Conservation (phyloP, 164 flowering plant genomes). For the Pachysandra terminalis region DNA sequence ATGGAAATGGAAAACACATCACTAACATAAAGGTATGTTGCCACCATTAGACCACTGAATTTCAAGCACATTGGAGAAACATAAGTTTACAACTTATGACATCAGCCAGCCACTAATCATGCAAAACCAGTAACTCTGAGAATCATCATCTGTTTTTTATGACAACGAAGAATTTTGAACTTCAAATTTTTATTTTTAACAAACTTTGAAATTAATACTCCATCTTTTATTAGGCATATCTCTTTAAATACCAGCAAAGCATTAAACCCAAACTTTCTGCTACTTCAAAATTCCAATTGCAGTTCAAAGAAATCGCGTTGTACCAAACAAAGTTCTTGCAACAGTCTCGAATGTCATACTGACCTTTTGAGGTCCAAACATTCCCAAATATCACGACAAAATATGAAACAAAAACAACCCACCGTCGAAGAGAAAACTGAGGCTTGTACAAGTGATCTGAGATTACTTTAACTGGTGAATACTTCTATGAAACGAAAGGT, state of each 20-base stretch:
- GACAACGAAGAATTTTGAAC: not conserved
- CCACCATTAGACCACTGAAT: constrained; percentile 1
- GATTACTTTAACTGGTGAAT: not conserved
- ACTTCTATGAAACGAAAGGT: not conserved
- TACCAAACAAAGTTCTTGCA: not conserved
- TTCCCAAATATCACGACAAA: not conserved
- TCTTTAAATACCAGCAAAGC: not conserved
- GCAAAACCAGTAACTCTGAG: not conserved
- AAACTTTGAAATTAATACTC: not conserved
- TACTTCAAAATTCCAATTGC: not conserved
- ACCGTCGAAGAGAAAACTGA: not conserved
- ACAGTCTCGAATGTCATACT: not conserved
- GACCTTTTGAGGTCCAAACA: too few relatives aligned
- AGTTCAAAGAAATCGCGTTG: not conserved
- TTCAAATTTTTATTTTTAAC: too few relatives aligned
- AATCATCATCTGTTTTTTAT: not conserved
- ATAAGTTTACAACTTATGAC: not conserved
- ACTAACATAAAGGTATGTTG: too few relatives aligned
- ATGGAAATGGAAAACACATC: not conserved
- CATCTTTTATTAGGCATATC: not conserved
- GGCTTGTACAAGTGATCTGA: not conserved
- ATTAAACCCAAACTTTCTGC: not conserved
- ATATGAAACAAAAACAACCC: not conserved
- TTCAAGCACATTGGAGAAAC: not conserved
- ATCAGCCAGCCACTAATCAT: not conserved